Evolutionary conservation across 768 basidiomycete genomes (phyloP), one percentile per base, ranked within the genome.

Genomic region (Serendipita vermifera): DNA sequence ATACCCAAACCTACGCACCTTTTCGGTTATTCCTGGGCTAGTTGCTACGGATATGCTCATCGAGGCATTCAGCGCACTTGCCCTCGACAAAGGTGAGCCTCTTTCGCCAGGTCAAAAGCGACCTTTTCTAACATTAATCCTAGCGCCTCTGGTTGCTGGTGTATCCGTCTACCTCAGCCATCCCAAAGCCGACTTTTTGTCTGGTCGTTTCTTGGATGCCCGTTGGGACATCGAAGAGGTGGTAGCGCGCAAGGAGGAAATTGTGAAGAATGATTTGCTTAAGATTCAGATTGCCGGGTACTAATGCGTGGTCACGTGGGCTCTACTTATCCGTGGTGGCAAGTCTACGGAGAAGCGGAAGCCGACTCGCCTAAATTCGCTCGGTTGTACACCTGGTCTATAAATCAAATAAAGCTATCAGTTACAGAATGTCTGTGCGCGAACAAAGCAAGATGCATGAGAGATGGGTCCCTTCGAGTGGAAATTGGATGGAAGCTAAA

Each of bases 151-250:
- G 22, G 46, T 51, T 7, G 46, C 22, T 5, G 46, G 46, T 7
- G 20, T 51, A 1, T 51, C 46, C 7, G 46, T 51, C 5, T 51
- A 22, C 32, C 29, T 51, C 24, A 29, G 22, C 29, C 22, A 20
- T 20, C 24, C 46, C 2, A 15, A 51, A 5, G 46, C 46, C 5
- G 46, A 51, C 27, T 20, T 29, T 29, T 31, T 51, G 24, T 51
- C 46, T 27, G 46, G 46, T 5, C 46, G 46, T 11, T 51, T 51
- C 0, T n/a, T 51, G 22, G 46, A 51, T 0, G 17, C 46, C n/a
- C 20, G 46, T 20, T 51, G 46, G 46, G 46, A 51, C 32, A 51
- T 51, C 22, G 46, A 51, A 22, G 22, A 51, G 27, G 46, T 51
- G 5, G 20, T 51, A 15, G 46, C 17, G 29, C 20, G 29, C 9